Percentiles rank a stretch among this genome's conserved stretches.
Conservation (phyloP, 306 rosid genomes). For the Vachellia collinsii region DNA sequence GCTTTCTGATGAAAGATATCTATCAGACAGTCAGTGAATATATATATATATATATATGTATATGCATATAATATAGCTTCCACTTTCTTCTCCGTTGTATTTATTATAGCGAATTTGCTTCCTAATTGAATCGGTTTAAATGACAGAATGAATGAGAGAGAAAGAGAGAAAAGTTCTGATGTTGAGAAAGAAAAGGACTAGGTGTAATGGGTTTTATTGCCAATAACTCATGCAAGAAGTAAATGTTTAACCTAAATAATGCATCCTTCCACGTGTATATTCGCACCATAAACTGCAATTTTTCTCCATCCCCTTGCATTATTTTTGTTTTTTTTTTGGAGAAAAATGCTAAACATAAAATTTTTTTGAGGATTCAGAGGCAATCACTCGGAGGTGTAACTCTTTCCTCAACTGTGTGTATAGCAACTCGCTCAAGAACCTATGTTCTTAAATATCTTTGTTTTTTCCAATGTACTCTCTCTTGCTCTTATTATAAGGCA, state of each 20-base stretch:
- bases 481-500: no score
- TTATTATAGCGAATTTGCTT: constrained; percentile 65
- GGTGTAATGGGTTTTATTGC: constrained; percentile 45
- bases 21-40: background rate
- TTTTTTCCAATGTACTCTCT: no score
- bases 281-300: constrained; percentile 55
- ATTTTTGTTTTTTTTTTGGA: no score
- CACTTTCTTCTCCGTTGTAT: constrained; percentile 44
- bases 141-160: constrained; percentile 21
- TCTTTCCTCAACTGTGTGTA: no score
- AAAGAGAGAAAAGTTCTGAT: no score
- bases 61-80: background rate
- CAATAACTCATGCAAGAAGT: constrained; percentile 46
- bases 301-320: no score
- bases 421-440: no score
- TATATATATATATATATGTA: background rate
- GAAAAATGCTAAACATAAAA: no score
- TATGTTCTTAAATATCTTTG: no score
- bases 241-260: constrained; percentile 54
- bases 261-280: constrained; percentile 56
- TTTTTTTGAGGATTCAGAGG: no score
- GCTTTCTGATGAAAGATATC: constrained; percentile 63
- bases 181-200: constrained; percentile 16
- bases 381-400: no score
- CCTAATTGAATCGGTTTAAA: constrained; percentile 46